Evolutionary conservation across 345 rosid species (phyloP).

Genomic region (Linum usitatissimum): DNA sequence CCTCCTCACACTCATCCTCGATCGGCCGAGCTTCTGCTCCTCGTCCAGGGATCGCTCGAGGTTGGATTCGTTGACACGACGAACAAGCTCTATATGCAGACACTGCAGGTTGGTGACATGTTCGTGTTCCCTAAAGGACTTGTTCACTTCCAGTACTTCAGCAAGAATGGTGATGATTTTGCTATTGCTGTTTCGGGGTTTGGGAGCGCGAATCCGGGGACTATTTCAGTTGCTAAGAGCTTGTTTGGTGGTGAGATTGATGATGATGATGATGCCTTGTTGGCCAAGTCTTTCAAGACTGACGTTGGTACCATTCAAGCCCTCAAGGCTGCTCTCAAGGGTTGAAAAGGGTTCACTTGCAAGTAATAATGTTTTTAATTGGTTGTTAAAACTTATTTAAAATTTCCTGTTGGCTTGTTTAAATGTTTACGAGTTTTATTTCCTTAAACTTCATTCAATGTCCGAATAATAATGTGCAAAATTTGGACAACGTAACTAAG

Average conservation of each 20-base stretch:
- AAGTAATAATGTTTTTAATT: no score
- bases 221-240: background rate
- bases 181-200: constrained; percentile 10
- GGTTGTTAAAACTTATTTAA: no score
- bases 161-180: background rate
- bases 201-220: constrained; percentile 18
- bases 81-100: constrained; percentile 6
- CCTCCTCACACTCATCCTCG: constrained; percentile 16
- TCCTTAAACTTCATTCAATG: no score
- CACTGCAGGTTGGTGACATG: constrained; percentile 10
- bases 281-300: constrained; percentile 9
- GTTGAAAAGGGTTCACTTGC: no score
- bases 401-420: no score
- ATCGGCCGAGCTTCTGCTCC: constrained; percentile 14
- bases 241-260: constrained; percentile 2
- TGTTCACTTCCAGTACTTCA: constrained; percentile 6
- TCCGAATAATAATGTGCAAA: no score
- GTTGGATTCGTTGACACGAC: constrained; percentile 9
- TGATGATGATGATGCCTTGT: background rate
- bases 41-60: constrained; percentile 5
- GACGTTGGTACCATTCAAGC: constrained; percentile 7
- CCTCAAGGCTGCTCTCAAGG: background rate
- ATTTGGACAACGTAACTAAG: no score
- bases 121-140: constrained; percentile 17
- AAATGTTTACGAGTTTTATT: no score